These are phyloP conservation scores for Marchantia polymorpha DNA, from an alignment of 225 moss, liverwort and hornwort genomes.

Conservation along the genomic window DNA sequence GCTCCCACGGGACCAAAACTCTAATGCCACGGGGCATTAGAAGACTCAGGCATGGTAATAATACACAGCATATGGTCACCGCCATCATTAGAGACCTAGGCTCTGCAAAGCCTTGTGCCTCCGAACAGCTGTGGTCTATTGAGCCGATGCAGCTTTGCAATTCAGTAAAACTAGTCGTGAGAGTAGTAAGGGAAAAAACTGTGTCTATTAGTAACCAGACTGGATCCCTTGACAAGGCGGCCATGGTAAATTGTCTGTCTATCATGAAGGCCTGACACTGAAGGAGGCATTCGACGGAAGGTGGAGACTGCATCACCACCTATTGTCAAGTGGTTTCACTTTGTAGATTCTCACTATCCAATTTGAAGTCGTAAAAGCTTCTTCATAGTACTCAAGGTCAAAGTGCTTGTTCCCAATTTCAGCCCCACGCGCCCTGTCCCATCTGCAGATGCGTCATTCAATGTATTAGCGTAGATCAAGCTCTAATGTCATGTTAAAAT, in stretches of 20 bases:
- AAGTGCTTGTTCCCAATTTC: conserved; percentile 96
- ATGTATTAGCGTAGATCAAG: background rate
- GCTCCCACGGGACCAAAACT: conserved; percentile 22
- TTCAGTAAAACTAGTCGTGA: conserved; percentile 8
- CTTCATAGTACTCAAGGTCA: conserved; percentile 77
- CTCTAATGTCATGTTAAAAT: background rate
- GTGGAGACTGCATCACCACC: conserved; percentile 50
- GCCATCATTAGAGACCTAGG: conserved; percentile 11
- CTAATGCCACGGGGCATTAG: background rate
- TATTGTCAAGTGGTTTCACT: conserved; percentile 91
- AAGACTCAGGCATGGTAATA: conserved; percentile 23
- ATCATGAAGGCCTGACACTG: conserved; percentile 21
- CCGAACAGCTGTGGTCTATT: conserved; percentile 21
- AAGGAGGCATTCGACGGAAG: conserved; percentile 6
- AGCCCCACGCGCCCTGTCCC: conserved; percentile 83
- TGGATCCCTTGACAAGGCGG: background rate
- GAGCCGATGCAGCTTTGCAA: conserved; percentile 32
- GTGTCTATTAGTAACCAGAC: conserved; percentile 12
- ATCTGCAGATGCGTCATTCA: conserved; percentile 46
- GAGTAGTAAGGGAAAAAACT: conserved; percentile 18
- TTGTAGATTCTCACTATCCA: conserved; percentile 99
- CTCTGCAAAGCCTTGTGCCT: conserved; percentile 17
- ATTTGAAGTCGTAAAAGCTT: conserved; percentile 90
- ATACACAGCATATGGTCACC: conserved; percentile 19
- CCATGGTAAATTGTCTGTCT: conserved; percentile 1